Conservation (phyloP, 2,329 filamentous ascomycete genomes). For the Colletotrichum sidae region DNA sequence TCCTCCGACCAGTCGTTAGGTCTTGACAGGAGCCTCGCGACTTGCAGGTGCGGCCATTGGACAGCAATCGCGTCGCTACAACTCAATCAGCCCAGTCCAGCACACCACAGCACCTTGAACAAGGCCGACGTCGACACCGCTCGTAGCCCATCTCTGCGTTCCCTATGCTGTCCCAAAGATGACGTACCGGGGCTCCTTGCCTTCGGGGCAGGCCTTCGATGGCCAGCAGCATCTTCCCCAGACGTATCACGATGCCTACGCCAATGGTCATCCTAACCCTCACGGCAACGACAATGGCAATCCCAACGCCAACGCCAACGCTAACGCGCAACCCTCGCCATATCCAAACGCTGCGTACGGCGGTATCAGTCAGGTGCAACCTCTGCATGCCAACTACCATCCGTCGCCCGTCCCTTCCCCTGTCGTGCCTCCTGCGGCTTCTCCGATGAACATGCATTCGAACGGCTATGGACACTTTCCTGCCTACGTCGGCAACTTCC, state of each 20-base stretch:
- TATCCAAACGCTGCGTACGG: constrained; percentile 33
- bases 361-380: constrained; percentile 42
- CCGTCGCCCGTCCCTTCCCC: constrained; percentile 43
- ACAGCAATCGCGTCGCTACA: constrained; percentile 37
- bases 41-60: constrained; percentile 33
- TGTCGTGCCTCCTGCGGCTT: constrained; percentile 42
- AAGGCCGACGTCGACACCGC: constrained; percentile 25
- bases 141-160: constrained; percentile 29
- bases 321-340: constrained; percentile 34
- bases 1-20: constrained; percentile 14
- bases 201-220: constrained; percentile 53
- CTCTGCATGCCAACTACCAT: constrained; percentile 43
- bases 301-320: constrained; percentile 39
- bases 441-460: constrained; percentile 38
- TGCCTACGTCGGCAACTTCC: constrained; percentile 41
- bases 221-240: constrained; percentile 47
- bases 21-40: constrained; percentile 30
- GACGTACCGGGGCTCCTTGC: constrained; percentile 52
- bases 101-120: constrained; percentile 4
- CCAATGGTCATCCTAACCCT: not conserved
- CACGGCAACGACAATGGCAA: constrained; percentile 20
- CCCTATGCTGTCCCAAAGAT: constrained; percentile 44
- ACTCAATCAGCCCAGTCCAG: constrained; percentile 11
- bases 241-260: constrained; percentile 27
- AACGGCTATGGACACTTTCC: constrained; percentile 37